These are phyloP conservation scores for Clonostachys byssicola DNA, from an alignment of 2,329 filamentous ascomycete species.

Conservation along the genomic window DNA sequence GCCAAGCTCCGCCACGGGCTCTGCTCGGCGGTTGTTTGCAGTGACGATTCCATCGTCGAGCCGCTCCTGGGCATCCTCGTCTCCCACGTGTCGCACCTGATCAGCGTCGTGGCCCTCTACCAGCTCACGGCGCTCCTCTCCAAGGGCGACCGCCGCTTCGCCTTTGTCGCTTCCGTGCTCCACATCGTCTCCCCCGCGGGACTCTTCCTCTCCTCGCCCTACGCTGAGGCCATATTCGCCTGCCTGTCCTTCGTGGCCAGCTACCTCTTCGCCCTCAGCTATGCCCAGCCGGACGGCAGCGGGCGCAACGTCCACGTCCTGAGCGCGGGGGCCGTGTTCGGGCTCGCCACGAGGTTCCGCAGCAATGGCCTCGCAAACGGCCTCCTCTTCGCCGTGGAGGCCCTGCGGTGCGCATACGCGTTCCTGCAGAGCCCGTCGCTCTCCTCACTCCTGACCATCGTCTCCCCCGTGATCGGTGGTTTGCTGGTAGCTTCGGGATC, in stretches of 20 bases:
- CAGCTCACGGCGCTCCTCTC: slow-evolving; percentile 51
- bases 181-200: slow-evolving; percentile 86
- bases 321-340: slow-evolving; percentile 64
- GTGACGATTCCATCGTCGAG: slow-evolving; percentile 17
- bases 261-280: slow-evolving; percentile 58
- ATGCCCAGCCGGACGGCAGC: slow-evolving; percentile 12
- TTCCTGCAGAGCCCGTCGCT: slow-evolving; percentile 17
- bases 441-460: slow-evolving; percentile 44
- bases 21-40: slow-evolving; percentile 14
- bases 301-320: slow-evolving; percentile 48
- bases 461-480: slow-evolving; percentile 62
- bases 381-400: slow-evolving; percentile 65
- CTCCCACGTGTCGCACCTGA: slow-evolving; percentile 70
- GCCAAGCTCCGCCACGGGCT: slow-evolving; percentile 21
- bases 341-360: slow-evolving; percentile 67
- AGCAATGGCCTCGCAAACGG: slow-evolving; percentile 87
- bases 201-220: slow-evolving; percentile 83
- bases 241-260: slow-evolving; percentile 72
- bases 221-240: slow-evolving; percentile 76
- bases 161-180: slow-evolving; percentile 66
- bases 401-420: slow-evolving; percentile 28
- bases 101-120: slow-evolving; percentile 71
- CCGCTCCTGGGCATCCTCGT: slow-evolving; percentile 58
- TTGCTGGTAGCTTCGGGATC: slow-evolving; percentile 63
- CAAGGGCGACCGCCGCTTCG: slow-evolving; percentile 36